A percentile compares a stretch with the other conserved stretches of the same genome.
Conservation (phyloP, 1,139 yeast genomes). For the Debaryomyces udenii region DNA sequence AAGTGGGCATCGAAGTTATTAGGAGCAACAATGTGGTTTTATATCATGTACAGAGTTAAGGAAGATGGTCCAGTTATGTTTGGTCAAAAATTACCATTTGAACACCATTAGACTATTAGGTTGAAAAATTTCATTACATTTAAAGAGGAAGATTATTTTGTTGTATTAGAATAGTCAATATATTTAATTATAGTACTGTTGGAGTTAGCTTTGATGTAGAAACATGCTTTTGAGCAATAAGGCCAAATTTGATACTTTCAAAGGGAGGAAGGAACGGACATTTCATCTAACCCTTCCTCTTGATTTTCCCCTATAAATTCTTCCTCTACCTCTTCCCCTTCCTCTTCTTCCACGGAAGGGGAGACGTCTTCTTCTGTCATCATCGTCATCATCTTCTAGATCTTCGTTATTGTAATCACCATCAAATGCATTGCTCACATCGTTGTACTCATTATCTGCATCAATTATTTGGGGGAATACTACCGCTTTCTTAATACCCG, state of each 20-base stretch:
- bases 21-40: conserved; percentile 89
- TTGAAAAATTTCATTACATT: too few species aligned
- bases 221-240: not conserved
- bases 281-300: conserved; percentile 17
- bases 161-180: conserved; percentile 8
- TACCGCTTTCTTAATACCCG: conserved; percentile 15
- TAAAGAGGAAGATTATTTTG: too few species aligned
- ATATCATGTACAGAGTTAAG: conserved; percentile 76
- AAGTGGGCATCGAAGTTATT: conserved; percentile 63
- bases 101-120: conserved; percentile 31
- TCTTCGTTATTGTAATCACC: conserved; percentile 10
- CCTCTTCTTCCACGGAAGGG: conserved; percentile 13
- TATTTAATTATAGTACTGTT: not conserved
- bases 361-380: conserved; percentile 4
- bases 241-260: not conserved
- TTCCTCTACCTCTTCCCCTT: conserved; percentile 15
- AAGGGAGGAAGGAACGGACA: not conserved
- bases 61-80: conserved; percentile 68
- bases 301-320: conserved; percentile 14
- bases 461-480: not conserved
- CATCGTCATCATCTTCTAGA: conserved; percentile 15
- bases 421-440: conserved; percentile 8
- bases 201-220: not conserved
- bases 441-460: conserved; percentile 6
- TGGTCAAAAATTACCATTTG: conserved; percentile 49